Base-by-base conservation (phyloP, 2,329 filamentous ascomycete genomes). In the Xylaria sp. region DNA sequence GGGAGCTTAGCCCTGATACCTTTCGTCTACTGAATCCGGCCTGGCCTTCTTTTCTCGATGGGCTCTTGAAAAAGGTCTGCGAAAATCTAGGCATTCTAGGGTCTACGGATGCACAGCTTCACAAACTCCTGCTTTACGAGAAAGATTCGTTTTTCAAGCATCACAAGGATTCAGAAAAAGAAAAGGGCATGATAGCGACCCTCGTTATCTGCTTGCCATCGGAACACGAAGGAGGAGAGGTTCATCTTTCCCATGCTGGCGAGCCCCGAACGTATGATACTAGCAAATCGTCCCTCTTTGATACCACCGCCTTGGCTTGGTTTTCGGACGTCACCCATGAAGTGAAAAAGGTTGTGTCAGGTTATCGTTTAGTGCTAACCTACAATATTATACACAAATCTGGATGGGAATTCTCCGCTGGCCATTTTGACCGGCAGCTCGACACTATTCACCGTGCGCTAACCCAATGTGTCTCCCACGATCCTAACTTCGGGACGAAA, bases 161-260 rank as follows among this genome's bases (percentile, higher is more conserved):
- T 7, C 53, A 24, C 30, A 30, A 30, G 5, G 42, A 50, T 30
- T 48, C 39, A 2, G 27, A 36, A 14, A 50, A 51, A 4, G 51
- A 8, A 50, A n/a, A 50, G 21, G 12, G n/a, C 39, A 57, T 50
- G 53, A 30, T 63, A 56, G 61, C 61, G 4, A 55, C 51, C 3
- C 61, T 63, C 2, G n/a, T 21, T 4, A 30, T 63, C 14, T 57
- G 30, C 30, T 34, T 63, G 30, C 61, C 61, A 27, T 56, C 61
- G 14, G 42, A 36, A 8, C 42, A 50, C 17, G 6, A 50, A 1
- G 53, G 61, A 2, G 61, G 61, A 6, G 4, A 57, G 7, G 27
- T 63, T 50, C 53, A 17, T n/a, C 60, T 63, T n/a, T 57, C 42
- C 11, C 42, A 50, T 30, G 53, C 30, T 21, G 39, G 39, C 6